These are phyloP conservation scores for Pestalotiopsis sp. DNA, from an alignment of 2,329 filamentous ascomycete genomes.

Conservation along the genomic window DNA sequence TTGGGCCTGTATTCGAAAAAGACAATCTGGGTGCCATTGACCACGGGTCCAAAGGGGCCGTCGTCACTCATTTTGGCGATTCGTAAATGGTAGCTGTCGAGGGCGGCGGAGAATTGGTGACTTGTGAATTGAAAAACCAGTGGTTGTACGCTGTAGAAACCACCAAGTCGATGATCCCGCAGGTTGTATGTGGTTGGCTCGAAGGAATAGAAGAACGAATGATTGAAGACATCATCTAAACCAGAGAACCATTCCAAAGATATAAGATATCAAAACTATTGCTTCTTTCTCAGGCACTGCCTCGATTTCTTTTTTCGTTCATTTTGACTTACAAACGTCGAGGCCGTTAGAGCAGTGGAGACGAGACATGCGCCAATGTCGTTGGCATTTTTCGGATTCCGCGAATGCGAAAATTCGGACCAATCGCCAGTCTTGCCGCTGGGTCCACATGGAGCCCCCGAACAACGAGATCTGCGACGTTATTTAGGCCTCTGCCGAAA, in stretches of 20 bases:
- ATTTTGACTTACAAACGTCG: background rate
- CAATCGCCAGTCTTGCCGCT: background rate
- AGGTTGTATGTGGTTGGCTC: background rate
- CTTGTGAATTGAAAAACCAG: background rate
- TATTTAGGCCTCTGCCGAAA: background rate
- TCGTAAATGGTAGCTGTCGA: background rate
- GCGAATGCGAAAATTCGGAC: background rate
- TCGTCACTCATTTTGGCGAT: background rate
- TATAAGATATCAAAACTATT: no score
- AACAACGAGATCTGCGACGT: background rate
- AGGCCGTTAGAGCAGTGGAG: background rate
- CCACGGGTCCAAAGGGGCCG: slow-evolving; percentile 21
- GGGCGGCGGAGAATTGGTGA: background rate
- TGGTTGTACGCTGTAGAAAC: background rate
- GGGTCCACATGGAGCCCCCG: background rate
- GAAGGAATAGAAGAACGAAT: background rate
- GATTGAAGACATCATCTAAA: no score
- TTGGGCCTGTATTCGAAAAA: slow-evolving; percentile 22
- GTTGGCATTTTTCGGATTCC: background rate
- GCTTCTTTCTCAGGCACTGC: no score
- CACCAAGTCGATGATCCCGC: no score
- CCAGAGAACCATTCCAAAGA: no score
- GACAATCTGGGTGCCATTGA: slow-evolving; percentile 19
- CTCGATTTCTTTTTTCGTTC: background rate
- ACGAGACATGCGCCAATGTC: background rate